Evolutionary conservation across 2,329 filamentous ascomycete species (phyloP).

Genomic region (Fonsecaea pedrosoi): DNA sequence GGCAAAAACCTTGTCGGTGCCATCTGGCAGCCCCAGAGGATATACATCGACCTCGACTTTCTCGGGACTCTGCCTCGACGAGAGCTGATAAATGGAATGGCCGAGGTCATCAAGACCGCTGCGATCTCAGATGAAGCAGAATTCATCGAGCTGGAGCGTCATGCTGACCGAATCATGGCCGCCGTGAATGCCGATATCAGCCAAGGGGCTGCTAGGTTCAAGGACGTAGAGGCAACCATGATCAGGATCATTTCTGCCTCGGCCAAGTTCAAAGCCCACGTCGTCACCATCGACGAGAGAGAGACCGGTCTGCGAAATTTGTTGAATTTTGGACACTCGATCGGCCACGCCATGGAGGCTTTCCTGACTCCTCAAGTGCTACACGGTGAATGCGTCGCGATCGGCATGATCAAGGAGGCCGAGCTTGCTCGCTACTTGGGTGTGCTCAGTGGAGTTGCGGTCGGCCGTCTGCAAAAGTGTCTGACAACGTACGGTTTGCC

Average conservation of each 20-base stretch:
- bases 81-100: slow-evolving; percentile 99
- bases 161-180: slow-evolving; percentile 76
- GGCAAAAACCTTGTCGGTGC: slow-evolving; percentile 96
- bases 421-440: slow-evolving; percentile 90
- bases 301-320: slow-evolving; percentile 93
- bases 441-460: slow-evolving; percentile 81
- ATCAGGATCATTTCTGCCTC: slow-evolving; percentile 86
- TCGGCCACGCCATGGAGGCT: slow-evolving; percentile 95
- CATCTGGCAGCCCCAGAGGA: slow-evolving; percentile 93
- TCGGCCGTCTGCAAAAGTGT: slow-evolving; percentile 88
- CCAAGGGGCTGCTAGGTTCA: slow-evolving; percentile 66
- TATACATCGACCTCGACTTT: slow-evolving; percentile 93
- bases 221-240: slow-evolving; percentile 71
- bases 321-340: slow-evolving; percentile 97
- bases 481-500: slow-evolving; percentile 93
- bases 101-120: slow-evolving; percentile 96
- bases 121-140: slow-evolving; percentile 93
- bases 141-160: slow-evolving; percentile 81
- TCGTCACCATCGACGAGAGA: slow-evolving; percentile 92
- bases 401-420: slow-evolving; percentile 98
- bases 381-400: slow-evolving; percentile 93
- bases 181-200: slow-evolving; percentile 69
- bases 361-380: slow-evolving; percentile 94
- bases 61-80: slow-evolving; percentile 86
- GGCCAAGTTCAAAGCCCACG: slow-evolving; percentile 89